Evolutionary conservation across 768 basidiomycete species (phyloP), one percentile per base, ranked within the genome.

Genomic region (Phanerochaete carnosa): DNA sequence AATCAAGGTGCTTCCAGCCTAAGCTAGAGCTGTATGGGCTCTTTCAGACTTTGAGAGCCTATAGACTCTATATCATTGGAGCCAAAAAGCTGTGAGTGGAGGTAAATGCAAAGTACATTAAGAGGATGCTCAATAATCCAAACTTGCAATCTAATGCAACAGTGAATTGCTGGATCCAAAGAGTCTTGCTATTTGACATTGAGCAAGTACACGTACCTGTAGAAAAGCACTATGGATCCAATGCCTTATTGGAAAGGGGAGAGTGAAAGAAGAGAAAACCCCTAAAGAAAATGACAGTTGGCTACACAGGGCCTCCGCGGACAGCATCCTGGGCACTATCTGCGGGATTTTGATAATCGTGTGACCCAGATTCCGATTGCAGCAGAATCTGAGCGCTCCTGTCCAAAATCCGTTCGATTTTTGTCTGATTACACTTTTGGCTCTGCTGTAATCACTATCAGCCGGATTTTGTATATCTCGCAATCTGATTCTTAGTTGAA

Each of bases 81-180:
- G 63, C 69, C 2, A 63, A 64, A 29, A 74, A 69, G 2, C 59
- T 80, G 0, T 52, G 63, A 28, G 68, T 80, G 0, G 76, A 79
- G 62, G 73, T 75, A 0, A 74, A 80, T 64, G 77, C 75, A 0
- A 66, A 74, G 32, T 75, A 75, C 59, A 77, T 80, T 3, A 76
- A 76, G 55, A 75, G 74, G 16, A 80, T 79, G 77, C 47, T 80
- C 3, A 76, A 78, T 51, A 59, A 74, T 9, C 77, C 77, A 1
- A 74, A 79, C 33, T 19, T 74, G 0, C 69, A 70, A 19, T 76
- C 75, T 0, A 76, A 74, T 57, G 72, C 76, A 0, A 60, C 76
- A 0, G 74, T 79, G 4, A 80, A 79, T 55, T 52, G 71, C 15
- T 80, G 79, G 79, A 77, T 80, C 29, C 65, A 69, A 49, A 72